A percentile compares a stretch with the other conserved stretches of the same genome.
Evolutionary conservation across 176 grass and related monocot genomes (phyloP).

Genomic region (Dactylis glomerata): DNA sequence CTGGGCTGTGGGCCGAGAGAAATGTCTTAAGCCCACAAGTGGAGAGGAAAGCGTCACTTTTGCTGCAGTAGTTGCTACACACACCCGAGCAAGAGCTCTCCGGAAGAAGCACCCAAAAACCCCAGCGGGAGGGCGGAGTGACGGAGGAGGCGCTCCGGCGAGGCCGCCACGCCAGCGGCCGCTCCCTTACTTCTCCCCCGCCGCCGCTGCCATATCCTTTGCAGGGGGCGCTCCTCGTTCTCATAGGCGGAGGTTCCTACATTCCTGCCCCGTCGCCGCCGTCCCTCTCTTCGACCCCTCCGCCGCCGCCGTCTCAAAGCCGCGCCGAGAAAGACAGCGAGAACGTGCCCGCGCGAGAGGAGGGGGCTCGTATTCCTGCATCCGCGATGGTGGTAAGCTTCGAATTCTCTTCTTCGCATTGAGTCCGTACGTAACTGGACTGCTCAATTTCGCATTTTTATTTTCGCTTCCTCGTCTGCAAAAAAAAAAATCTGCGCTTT

Average conservation of each 20-base stretch:
- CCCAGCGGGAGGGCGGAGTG: background rate
- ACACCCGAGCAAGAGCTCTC: background rate
- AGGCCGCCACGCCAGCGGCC: background rate
- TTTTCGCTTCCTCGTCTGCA: background rate
- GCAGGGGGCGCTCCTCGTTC: background rate
- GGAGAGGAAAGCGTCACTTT: background rate
- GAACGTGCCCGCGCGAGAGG: background rate
- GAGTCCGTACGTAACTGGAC: background rate
- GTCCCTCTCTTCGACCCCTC: background rate
- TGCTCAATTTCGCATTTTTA: background rate
- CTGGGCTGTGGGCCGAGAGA: background rate
- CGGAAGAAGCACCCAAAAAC: background rate
- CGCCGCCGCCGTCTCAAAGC: background rate
- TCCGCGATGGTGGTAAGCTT: conserved; percentile 26
- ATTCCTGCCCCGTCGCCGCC: background rate
- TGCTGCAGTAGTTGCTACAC: background rate
- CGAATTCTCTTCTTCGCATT: background rate
- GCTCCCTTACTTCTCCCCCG: background rate
- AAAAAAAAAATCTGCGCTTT: background rate
- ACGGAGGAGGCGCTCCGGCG: background rate
- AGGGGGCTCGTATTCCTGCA: background rate
- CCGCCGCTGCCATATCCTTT: background rate
- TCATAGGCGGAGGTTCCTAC: background rate
- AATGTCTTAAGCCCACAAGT: background rate
- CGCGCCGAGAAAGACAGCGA: background rate